These are phyloP conservation scores for Begonia masoniana DNA, from an alignment of 306 rosid genomes.

Conservation along the genomic window DNA sequence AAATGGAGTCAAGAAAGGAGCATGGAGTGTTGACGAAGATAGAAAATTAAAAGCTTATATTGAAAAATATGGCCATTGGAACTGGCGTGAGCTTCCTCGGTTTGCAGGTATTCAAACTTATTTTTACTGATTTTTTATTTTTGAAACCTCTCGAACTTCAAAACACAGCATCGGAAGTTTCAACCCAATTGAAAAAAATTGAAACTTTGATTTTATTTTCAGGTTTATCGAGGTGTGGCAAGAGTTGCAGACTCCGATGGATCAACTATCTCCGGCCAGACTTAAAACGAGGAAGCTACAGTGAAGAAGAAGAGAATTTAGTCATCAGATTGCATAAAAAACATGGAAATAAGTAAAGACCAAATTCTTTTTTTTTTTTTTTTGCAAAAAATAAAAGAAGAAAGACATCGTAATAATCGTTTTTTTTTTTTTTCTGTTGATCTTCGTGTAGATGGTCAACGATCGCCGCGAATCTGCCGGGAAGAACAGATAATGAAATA, in stretches of 20 bases:
- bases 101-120: slow-evolving; percentile 24
- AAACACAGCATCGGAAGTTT: too few relatives aligned
- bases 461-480: slow-evolving; percentile 30
- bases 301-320: slow-evolving; percentile 22
- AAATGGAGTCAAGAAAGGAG: slow-evolving; percentile 61
- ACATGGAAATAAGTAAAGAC: slow-evolving; percentile 20
- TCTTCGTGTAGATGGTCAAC: slow-evolving; percentile 29
- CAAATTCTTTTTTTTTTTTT: too few relatives aligned
- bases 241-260: slow-evolving; percentile 40
- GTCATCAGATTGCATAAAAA: slow-evolving; percentile 10
- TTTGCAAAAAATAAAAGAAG: too few relatives aligned
- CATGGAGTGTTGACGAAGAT: slow-evolving; percentile 69
- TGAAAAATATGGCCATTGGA: slow-evolving; percentile 35
- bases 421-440: too few relatives aligned
- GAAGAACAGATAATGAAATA: slow-evolving; percentile 48
- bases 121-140: too few relatives aligned
- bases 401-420: neutral
- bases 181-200: too few relatives aligned
- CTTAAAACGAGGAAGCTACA: slow-evolving; percentile 26
- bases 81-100: slow-evolving; percentile 66
- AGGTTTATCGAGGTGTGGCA: slow-evolving; percentile 31
- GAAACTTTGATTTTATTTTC: neutral
- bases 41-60: slow-evolving; percentile 34
- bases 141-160: too few relatives aligned
- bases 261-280: slow-evolving; percentile 25